These are phyloP conservation scores for Glutinoglossum americanum DNA, from an alignment of 495 filamentous ascomycete genomes.

Conservation along the genomic window DNA sequence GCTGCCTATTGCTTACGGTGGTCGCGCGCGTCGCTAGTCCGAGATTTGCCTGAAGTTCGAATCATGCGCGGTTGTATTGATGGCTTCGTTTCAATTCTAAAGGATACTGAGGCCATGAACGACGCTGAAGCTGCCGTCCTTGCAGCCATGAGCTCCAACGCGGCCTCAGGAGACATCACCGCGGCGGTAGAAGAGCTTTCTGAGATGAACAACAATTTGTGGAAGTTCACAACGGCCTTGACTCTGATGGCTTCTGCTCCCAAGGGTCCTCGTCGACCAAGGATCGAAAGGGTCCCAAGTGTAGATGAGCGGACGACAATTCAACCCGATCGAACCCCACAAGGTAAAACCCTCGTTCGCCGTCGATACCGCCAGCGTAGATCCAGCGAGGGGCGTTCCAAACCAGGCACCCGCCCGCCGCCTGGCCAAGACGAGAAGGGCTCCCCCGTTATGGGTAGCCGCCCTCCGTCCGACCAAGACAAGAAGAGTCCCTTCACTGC, in stretches of 20 bases:
- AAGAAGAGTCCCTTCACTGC: background rate
- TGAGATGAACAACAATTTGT: background rate
- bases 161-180: background rate
- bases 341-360: background rate
- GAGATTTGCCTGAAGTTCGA: background rate
- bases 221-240: background rate
- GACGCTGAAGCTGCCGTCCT: background rate
- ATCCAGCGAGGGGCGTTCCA: background rate
- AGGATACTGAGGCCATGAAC: background rate
- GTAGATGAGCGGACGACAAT: background rate
- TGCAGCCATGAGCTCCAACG: background rate
- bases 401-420: background rate
- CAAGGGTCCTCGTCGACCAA: background rate
- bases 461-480: background rate
- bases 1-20: background rate
- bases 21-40: background rate
- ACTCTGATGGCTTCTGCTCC: background rate
- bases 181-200: background rate
- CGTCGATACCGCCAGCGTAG: background rate
- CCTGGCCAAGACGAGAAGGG: background rate
- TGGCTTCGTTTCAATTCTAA: background rate
- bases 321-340: background rate
- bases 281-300: background rate
- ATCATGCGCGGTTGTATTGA: background rate
- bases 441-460: background rate